phyloP scores from a whole-genome alignment of 371 early-diverging fungal genomes.

The Mortierella sp. region DNA sequence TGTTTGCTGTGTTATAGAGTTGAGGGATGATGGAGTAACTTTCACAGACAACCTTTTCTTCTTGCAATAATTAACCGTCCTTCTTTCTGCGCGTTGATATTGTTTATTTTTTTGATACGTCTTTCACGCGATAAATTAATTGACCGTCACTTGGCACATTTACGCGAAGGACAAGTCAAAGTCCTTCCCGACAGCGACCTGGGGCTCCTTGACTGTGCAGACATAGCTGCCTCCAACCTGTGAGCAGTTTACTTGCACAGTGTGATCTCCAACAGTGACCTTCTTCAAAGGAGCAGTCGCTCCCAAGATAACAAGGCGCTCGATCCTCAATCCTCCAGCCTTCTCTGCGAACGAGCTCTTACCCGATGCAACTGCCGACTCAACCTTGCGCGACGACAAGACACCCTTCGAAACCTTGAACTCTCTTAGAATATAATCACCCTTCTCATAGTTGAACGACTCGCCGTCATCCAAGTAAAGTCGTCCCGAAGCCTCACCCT shows the following conservation, averaged over 20 bases:
- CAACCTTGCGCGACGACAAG: conserved; percentile 60
- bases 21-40: background rate
- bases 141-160: background rate
- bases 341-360: conserved; percentile 31
- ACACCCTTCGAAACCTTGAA: conserved; percentile 59
- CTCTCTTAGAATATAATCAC: conserved; percentile 69
- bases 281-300: conserved; percentile 40
- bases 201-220: conserved; percentile 77
- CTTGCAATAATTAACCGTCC: background rate
- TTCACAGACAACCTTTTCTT: background rate
- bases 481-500: conserved; percentile 79
- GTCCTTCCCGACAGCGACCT: conserved; percentile 69
- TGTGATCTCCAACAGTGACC: conserved; percentile 26
- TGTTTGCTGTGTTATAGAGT: background rate
- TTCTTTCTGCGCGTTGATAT: background rate
- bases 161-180: conserved; percentile 68
- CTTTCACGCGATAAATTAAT: conserved; percentile 7
- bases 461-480: conserved; percentile 96
- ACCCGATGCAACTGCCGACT: conserved; percentile 12
- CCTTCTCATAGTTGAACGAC: conserved; percentile 76
- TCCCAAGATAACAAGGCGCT: conserved; percentile 75
- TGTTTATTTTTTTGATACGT: conserved; percentile 5
- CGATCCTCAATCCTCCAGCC: conserved; percentile 65
- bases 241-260: conserved; percentile 34
- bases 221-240: conserved; percentile 42